Percentiles rank a stretch among this genome's conserved stretches.
Conservation (phyloP, 2,329 filamentous ascomycete species). For the Cercospora zeina region DNA sequence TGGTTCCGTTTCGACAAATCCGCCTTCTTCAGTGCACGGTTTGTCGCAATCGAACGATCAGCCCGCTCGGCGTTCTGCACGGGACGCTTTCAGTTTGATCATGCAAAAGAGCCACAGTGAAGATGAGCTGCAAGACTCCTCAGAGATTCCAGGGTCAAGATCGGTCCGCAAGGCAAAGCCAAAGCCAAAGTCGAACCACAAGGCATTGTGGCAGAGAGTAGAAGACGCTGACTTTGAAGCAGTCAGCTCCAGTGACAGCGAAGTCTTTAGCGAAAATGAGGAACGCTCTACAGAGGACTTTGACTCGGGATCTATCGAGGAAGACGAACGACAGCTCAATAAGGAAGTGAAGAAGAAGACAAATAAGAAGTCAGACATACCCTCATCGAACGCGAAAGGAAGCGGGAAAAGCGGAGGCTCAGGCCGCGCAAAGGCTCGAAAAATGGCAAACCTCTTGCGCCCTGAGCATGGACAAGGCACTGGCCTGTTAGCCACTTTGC, state of each 20-base stretch:
- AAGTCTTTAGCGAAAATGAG: background rate
- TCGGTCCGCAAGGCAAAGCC: background rate
- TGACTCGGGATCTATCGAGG: background rate
- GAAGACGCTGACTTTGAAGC: background rate
- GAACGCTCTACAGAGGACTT: background rate
- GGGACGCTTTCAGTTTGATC: conserved; percentile 5
- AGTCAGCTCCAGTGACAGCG: background rate
- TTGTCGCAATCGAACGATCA: background rate
- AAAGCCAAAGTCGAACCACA: background rate
- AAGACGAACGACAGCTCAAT: background rate
- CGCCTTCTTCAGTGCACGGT: background rate
- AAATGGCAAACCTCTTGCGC: background rate
- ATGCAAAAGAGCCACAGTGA: background rate
- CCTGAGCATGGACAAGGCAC: background rate
- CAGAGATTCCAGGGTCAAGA: background rate
- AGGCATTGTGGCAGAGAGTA: background rate
- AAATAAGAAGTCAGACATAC: background rate
- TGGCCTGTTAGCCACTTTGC: conserved; percentile 39
- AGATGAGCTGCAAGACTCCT: background rate
- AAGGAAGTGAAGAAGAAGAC: background rate
- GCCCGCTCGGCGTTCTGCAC: background rate
- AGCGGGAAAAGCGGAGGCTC: background rate
- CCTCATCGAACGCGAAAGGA: background rate
- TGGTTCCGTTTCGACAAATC: background rate
- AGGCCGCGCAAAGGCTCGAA: background rate